Evolutionary conservation across 2,329 filamentous ascomycete genomes (phyloP).

Genomic region (Aspergillus pseudoglaucus): DNA sequence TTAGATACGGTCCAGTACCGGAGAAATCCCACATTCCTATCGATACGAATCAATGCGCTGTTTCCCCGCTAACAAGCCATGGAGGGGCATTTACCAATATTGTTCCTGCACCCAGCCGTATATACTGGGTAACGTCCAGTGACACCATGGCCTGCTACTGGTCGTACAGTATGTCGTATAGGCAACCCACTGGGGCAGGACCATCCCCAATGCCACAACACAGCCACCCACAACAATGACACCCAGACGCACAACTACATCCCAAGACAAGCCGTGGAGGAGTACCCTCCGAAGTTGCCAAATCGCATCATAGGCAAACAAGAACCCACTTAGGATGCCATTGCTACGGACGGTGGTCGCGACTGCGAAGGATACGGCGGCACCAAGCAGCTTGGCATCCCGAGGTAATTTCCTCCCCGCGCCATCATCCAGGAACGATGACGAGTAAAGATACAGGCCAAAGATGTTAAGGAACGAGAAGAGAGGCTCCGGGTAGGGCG

Average conservation of each 20-base stretch:
- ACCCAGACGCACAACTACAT: slow-evolving; percentile 47
- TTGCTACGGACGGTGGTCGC: slow-evolving; percentile 76
- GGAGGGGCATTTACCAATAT: slow-evolving; percentile 67
- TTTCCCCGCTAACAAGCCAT: no score
- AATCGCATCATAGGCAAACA: slow-evolving; percentile 61
- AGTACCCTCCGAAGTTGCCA: slow-evolving; percentile 39
- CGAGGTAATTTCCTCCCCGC: slow-evolving; percentile 19
- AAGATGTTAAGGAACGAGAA: slow-evolving; percentile 72
- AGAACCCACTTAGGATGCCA: slow-evolving; percentile 71
- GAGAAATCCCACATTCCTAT: slow-evolving; percentile 79
- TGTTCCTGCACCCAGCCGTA: slow-evolving; percentile 82
- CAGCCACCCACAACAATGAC: slow-evolving; percentile 61
- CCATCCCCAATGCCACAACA: slow-evolving; percentile 59
- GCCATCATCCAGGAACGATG: slow-evolving; percentile 30
- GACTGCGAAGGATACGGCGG: slow-evolving; percentile 64
- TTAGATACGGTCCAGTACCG: slow-evolving; percentile 87
- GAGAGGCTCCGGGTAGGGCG: slow-evolving; percentile 74
- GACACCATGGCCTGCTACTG: slow-evolving; percentile 65
- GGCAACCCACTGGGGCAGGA: slow-evolving; percentile 67
- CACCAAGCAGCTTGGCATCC: slow-evolving; percentile 50
- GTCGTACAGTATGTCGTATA: slow-evolving; percentile 63
- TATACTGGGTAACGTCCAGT: slow-evolving; percentile 67
- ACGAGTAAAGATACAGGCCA: slow-evolving; percentile 64
- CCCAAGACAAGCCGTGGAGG: slow-evolving; percentile 26
- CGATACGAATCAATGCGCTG: slow-evolving; percentile 9